A percentile compares a stretch with the other conserved stretches of the same genome.
Conservation (phyloP, 2,329 filamentous ascomycete species). For the Apiospora kogelbergensis region DNA sequence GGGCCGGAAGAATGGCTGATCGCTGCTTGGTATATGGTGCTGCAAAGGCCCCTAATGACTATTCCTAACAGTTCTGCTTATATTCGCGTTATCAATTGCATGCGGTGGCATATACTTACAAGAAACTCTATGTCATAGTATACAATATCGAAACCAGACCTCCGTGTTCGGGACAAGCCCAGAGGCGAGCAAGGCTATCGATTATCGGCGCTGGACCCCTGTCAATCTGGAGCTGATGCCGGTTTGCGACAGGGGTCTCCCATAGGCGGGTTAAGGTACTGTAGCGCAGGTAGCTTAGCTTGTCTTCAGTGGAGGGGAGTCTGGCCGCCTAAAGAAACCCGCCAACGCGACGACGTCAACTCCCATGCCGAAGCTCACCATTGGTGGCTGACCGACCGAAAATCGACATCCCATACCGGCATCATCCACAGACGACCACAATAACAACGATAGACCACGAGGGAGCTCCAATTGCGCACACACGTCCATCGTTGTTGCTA, state of each 20-base stretch:
- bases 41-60: not conserved
- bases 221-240: not conserved
- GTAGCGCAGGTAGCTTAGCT: not conserved
- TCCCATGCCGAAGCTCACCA: not conserved
- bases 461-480: not conserved
- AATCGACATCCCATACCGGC: not conserved
- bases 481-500: not conserved
- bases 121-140: not conserved
- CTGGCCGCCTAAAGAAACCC: not conserved
- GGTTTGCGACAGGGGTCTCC: not conserved
- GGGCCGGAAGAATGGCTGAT: not conserved
- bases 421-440: not conserved
- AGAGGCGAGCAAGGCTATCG: not conserved
- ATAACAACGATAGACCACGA: not conserved
- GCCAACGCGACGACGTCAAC: not conserved
- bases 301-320: not conserved
- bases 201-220: not conserved
- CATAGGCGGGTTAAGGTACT: not conserved
- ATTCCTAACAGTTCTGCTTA: not conserved
- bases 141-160: not conserved
- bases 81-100: not conserved
- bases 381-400: slow-evolving; percentile 1
- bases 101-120: not conserved
- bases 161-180: not conserved
- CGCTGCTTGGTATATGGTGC: not conserved